Percentiles rank a stretch among this genome's conserved stretches.
phyloP scores from a whole-genome alignment of 345 rosid genomes.

The Eucalyptus leucophloia region DNA sequence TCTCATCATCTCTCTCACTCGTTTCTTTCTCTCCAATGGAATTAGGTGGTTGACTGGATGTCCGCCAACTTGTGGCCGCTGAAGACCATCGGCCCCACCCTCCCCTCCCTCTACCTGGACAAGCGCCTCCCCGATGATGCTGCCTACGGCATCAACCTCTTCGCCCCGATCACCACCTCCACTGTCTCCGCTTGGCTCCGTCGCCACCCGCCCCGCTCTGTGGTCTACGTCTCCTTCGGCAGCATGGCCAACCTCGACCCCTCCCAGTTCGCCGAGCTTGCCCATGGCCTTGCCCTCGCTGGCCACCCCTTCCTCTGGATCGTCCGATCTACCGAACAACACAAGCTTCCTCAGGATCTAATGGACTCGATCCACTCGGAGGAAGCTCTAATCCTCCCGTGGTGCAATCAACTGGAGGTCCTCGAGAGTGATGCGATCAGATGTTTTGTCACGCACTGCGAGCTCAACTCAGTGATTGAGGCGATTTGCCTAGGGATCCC shows the following conservation, averaged over 20 bases:
- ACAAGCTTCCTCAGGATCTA: too few relatives aligned
- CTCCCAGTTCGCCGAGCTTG: constrained; percentile 9
- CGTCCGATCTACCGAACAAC: too few relatives aligned
- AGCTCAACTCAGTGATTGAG: too few relatives aligned
- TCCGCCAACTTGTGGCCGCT: constrained; percentile 1
- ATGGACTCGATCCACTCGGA: too few relatives aligned
- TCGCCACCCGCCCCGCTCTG: not conserved
- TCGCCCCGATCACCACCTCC: not conserved
- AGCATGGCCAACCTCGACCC: not conserved
- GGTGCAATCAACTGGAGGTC: too few relatives aligned
- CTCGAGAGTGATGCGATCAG: too few relatives aligned
- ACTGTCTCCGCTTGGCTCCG: not conserved
- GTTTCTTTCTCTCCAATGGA: not conserved
- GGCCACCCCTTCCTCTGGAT: constrained; percentile 12
- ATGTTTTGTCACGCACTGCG: too few relatives aligned
- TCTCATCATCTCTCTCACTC: too few relatives aligned
- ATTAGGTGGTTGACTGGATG: constrained; percentile 2
- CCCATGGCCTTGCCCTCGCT: not conserved
- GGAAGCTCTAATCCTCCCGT: too few relatives aligned
- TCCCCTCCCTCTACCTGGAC: constrained; percentile 23
- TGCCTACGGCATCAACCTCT: constrained; percentile 7
- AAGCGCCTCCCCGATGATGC: constrained; percentile 1
- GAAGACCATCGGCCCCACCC: constrained; percentile 12
- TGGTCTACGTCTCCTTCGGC: constrained; percentile 20
- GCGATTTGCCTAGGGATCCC: too few relatives aligned